Conservation (phyloP, 352 stramenopile species). For the Thraustotheca clavata region DNA sequence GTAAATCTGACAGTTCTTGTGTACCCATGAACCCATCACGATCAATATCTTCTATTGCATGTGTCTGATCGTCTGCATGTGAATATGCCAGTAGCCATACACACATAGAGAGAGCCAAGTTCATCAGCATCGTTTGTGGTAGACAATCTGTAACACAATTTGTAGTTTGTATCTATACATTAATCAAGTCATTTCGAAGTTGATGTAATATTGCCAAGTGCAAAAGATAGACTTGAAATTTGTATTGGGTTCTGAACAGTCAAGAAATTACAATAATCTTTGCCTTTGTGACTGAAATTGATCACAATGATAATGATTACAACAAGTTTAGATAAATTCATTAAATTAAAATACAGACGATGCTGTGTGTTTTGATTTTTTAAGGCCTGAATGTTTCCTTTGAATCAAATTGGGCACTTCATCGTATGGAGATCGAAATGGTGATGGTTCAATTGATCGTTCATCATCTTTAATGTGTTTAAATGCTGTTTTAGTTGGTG, state of each 20-base stretch:
- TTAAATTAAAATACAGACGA: slow-evolving; percentile 24
- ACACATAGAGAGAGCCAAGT: background rate
- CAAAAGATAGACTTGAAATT: too few relatives aligned
- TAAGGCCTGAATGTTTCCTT: slow-evolving; percentile 33
- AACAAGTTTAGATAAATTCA: background rate
- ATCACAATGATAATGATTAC: too few relatives aligned
- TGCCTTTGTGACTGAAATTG: too few relatives aligned
- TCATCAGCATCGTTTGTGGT: background rate
- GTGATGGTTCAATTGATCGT: slow-evolving; percentile 28
- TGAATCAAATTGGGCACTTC: slow-evolving; percentile 37
- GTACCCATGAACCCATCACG: slow-evolving; percentile 62
- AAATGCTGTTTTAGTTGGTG: slow-evolving; percentile 57
- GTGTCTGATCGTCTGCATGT: background rate
- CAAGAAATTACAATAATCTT: too few relatives aligned
- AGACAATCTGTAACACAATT: background rate
- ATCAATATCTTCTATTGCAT: slow-evolving; percentile 60
- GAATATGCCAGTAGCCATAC: background rate
- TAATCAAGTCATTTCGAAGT: too few relatives aligned
- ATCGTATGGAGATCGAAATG: slow-evolving; percentile 68
- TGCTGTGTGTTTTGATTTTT: slow-evolving; percentile 8
- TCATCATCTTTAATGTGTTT: slow-evolving; percentile 64
- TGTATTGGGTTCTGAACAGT: too few relatives aligned
- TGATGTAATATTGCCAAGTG: too few relatives aligned
- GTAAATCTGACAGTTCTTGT: slow-evolving; percentile 70
- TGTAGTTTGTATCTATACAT: too few relatives aligned